Conservation (phyloP, 495 filamentous ascomycete species). For the Pyrenula aspistea region DNA sequence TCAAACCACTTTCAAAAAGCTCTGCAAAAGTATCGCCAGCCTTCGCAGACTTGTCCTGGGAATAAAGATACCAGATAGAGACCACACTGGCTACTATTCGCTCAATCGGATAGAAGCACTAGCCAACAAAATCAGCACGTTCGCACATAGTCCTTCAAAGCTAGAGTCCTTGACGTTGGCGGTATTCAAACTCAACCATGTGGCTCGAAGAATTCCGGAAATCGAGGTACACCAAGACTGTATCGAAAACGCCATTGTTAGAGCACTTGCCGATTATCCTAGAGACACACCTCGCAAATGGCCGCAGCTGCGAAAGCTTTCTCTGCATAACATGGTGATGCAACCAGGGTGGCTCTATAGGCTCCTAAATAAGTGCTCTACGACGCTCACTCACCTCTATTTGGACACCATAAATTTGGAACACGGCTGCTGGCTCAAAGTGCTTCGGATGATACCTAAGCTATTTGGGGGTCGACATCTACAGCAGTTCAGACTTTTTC, state of each 20-base stretch:
- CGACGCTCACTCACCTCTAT: neutral
- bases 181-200: neutral
- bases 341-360: neutral
- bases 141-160: neutral
- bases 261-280: too few relatives aligned
- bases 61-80: neutral
- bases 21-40: neutral
- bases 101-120: neutral
- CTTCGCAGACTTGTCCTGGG: neutral
- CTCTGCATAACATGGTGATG: neutral
- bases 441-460: neutral
- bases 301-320: neutral
- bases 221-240: too few relatives aligned
- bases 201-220: too few relatives aligned
- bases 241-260: too few relatives aligned
- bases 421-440: neutral
- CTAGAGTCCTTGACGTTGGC: neutral
- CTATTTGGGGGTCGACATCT: neutral
- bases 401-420: neutral
- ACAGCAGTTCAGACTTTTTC: neutral
- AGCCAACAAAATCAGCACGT: neutral
- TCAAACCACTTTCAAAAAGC: neutral
- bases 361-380: neutral
- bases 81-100: neutral
- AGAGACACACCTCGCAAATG: too few relatives aligned